phyloP scores from a whole-genome alignment of 441 rosid genomes.

The Macaranga tanarius region DNA sequence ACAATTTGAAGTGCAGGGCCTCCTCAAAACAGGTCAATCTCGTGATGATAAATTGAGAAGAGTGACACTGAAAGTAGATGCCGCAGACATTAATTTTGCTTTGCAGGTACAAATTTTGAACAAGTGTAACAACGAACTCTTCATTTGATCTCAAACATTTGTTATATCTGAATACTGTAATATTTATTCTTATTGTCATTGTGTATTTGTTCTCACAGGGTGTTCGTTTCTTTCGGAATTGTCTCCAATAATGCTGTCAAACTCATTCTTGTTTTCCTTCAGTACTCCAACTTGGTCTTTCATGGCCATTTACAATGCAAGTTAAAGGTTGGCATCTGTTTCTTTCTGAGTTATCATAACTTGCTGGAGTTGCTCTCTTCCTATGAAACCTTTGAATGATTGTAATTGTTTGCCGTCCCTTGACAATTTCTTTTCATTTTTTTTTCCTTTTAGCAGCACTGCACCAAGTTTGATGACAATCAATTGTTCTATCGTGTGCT shows the following conservation, averaged over 20 bases:
- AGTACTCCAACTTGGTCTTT: background rate
- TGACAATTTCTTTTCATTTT: too few species aligned
- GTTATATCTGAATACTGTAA: background rate
- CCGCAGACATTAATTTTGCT: slow-evolving; percentile 74
- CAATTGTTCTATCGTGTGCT: background rate
- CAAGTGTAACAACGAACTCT: background rate
- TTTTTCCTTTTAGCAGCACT: background rate
- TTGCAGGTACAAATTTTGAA: slow-evolving; percentile 52
- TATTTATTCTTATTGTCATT: background rate
- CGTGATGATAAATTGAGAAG: slow-evolving; percentile 66
- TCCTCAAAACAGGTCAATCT: slow-evolving; percentile 64
- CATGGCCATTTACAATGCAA: background rate
- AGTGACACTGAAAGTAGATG: slow-evolving; percentile 70
- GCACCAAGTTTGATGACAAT: background rate
- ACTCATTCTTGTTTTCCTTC: background rate
- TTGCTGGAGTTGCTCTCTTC: background rate
- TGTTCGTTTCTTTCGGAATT: slow-evolving; percentile 77
- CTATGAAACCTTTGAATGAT: background rate
- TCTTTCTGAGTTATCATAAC: background rate
- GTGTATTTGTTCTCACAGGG: slow-evolving; percentile 45
- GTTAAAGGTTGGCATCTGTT: slow-evolving; percentile 7
- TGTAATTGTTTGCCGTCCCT: background rate
- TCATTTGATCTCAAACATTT: background rate
- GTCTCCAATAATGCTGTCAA: slow-evolving; percentile 46
- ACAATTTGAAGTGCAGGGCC: slow-evolving; percentile 50